Conservation (phyloP, 345 rosid species). For the Lepidium africanum region DNA sequence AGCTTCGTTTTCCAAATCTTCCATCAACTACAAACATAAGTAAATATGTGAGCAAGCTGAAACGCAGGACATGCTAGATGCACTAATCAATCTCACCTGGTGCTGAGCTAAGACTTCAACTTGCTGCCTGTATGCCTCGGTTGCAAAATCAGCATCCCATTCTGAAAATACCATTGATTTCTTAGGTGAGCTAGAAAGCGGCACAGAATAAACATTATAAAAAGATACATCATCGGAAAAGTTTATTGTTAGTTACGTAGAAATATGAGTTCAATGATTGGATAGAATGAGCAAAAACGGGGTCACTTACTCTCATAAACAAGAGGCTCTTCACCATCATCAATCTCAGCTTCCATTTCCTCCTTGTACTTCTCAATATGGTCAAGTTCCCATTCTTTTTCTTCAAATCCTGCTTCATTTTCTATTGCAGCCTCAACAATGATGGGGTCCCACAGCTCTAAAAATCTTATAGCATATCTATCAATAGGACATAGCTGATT, state of each 20-base stretch:
- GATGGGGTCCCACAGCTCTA: constrained; percentile 96
- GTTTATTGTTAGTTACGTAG: background rate
- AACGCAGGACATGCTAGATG: background rate
- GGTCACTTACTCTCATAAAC: constrained; percentile 84
- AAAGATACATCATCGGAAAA: background rate
- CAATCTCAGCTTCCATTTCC: constrained; percentile 99
- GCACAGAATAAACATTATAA: background rate
- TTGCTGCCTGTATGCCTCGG: constrained; percentile 98
- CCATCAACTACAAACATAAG: constrained; percentile 63
- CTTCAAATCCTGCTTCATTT: constrained; percentile 70
- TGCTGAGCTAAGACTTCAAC: constrained; percentile 91
- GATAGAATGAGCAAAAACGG: constrained; percentile 1
- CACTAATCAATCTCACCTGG: constrained; percentile 50
- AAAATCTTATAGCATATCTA: constrained; percentile 75
- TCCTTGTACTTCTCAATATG: constrained; percentile 92
- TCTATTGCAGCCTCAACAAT: constrained; percentile 67
- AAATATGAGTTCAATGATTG: background rate
- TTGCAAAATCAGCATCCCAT: constrained; percentile 99
- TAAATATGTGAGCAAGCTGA: constrained; percentile 7
- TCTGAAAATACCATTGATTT: constrained; percentile 37
- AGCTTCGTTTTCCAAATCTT: constrained; percentile 90
- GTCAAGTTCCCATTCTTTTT: constrained; percentile 96
- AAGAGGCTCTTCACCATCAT: constrained; percentile 96
- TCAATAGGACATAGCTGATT: constrained; percentile 91
- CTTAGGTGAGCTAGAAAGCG: constrained; percentile 5